Conservation (phyloP, 176 grass and related monocot species). For the Microstegium vimineum region DNA sequence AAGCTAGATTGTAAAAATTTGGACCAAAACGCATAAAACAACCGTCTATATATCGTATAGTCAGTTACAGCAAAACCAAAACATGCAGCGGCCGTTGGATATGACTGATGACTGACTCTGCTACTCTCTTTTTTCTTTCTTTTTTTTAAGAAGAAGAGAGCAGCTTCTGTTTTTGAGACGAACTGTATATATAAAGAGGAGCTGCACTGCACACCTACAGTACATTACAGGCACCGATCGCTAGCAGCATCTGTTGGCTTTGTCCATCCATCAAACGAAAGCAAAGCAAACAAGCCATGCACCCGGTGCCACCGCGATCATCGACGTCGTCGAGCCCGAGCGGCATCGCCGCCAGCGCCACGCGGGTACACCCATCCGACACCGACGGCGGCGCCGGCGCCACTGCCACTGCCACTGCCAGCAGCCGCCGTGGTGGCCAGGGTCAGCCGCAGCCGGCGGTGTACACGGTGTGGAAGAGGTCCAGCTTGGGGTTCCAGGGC, state of each 20-base stretch:
- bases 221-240: background rate
- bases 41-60: too few species aligned
- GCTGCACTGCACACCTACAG: too few species aligned
- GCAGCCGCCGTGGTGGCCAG: background rate
- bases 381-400: too few species aligned
- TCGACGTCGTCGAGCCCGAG: background rate
- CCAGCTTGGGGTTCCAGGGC: constrained; percentile 40
- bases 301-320: background rate
- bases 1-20: too few species aligned
- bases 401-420: background rate
- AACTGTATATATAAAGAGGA: background rate
- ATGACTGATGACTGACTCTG: background rate
- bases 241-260: background rate
- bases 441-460: background rate
- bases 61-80: too few species aligned
- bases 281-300: background rate
- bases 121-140: too few species aligned
- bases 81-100: background rate
- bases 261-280: background rate
- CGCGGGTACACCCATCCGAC: background rate
- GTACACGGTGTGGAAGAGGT: constrained; percentile 40
- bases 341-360: background rate
- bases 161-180: background rate
- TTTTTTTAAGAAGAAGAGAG: background rate
- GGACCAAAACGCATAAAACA: too few species aligned